Base-by-base conservation (phyloP, 192 early-diverging fungal genomes). In the Umbelopsis sp. region DNA sequence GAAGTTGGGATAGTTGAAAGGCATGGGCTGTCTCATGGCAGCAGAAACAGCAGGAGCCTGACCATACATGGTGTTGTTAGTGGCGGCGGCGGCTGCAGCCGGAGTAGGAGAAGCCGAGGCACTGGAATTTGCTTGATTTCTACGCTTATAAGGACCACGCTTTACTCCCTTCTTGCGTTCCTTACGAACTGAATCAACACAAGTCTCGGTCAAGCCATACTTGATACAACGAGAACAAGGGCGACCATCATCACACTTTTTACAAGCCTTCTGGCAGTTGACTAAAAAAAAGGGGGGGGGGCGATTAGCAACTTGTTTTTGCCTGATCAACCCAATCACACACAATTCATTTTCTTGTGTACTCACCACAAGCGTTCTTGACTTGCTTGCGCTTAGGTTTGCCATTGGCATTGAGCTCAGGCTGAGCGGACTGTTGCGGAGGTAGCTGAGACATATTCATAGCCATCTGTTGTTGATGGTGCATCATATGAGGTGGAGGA, bases 211-310 rank as follows among this genome's bases (percentile, higher is more conserved):
- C 9, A 95, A 71, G 7, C 84, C 84, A 61, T 90, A 89, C 71
- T 90, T 89, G 68, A 90, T 76, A 75, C 95, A 97, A 1, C 95
- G 86, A 73, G 81, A 72, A 69, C 95, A 97, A 3, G 95, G 95
- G 33, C 95, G 74, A 18, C 78, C 88, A 51, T 90, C 86, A 53
- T 93, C 94, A 75, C 95, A 97, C 76, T 95, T 97, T 78, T 97
- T 97, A 77, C 94, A 94, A 0, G 93, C 89, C 48, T 90, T 89
- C 79, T 93, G 91, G 68, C 95, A 97, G 69, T 95, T 92, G 30
- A 93, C 85, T 86, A n/a, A n/a, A n/a, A n/a, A n/a, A n/a, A n/a
- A n/a, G n/a, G n/a, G n/a, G n/a, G n/a, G n/a, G n/a, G n/a, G n/a
- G n/a, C n/a, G n/a, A n/a, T n/a, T 30, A 30, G 27, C 27, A 30